A percentile compares a stretch with the other conserved stretches of the same genome.
phyloP scores from a whole-genome alignment of 225 moss, liverwort and hornwort species.

The Physcomitrium patens region DNA sequence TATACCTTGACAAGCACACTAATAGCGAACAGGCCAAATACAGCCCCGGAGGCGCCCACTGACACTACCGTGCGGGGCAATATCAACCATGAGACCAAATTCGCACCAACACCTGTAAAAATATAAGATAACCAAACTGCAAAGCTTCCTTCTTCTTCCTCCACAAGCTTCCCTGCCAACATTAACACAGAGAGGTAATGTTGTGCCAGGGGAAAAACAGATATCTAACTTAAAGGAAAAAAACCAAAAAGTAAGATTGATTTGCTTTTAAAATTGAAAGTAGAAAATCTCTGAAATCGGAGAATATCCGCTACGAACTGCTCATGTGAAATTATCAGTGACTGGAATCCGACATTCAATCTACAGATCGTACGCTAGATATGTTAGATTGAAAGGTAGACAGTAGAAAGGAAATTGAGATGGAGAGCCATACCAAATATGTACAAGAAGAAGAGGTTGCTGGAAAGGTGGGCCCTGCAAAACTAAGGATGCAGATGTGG shows the following conservation, averaged over 20 bases:
- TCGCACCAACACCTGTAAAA: constrained; percentile 93
- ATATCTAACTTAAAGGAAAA: no score
- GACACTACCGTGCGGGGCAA: constrained; percentile 90
- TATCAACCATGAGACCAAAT: constrained; percentile 94
- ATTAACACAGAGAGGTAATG: constrained; percentile 25
- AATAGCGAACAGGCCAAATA: constrained; percentile 95
- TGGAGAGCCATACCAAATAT: constrained; percentile 82
- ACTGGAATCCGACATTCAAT: no score
- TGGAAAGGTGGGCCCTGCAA: constrained; percentile 99
- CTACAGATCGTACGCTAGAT: no score
- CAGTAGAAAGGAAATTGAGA: not conserved
- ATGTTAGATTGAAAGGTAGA: no score
- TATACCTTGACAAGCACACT: constrained; percentile 97
- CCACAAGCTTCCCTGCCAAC: constrained; percentile 89
- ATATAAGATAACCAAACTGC: constrained; percentile 96
- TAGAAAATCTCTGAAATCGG: not conserved
- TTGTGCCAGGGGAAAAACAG: no score
- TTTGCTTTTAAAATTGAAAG: not conserved
- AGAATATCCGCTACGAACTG: no score
- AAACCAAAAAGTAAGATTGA: no score
- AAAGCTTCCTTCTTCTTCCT: constrained; percentile 95
- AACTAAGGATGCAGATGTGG: constrained; percentile 64
- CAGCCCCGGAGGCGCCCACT: constrained; percentile 97
- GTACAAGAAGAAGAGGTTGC: constrained; percentile 99
- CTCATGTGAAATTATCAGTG: no score